phyloP scores from a whole-genome alignment of 257 asterid species.

The Sherardia arvensis region DNA sequence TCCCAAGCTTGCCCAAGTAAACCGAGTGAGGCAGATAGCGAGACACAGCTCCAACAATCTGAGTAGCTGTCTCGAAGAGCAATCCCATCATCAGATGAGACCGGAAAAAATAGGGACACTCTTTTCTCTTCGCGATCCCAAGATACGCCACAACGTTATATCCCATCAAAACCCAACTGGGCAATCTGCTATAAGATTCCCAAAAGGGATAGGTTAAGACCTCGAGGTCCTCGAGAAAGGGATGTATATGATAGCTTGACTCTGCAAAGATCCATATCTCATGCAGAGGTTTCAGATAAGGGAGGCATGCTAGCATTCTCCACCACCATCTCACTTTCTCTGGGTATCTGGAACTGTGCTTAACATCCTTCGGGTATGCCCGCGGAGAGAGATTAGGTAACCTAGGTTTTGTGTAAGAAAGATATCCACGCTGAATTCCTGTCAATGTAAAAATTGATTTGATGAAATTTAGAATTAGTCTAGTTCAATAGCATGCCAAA shows the following conservation, averaged over 20 bases:
- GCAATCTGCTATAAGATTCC: constrained; percentile 52
- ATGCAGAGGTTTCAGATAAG: constrained; percentile 80
- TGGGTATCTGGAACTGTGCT: constrained; percentile 53
- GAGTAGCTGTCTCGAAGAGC: constrained; percentile 79
- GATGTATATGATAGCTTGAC: constrained; percentile 69
- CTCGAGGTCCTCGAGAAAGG: constrained; percentile 66
- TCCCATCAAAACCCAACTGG: constrained; percentile 80
- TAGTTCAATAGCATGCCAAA: neutral
- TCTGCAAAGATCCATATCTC: constrained; percentile 87
- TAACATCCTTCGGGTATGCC: constrained; percentile 55
- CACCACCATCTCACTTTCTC: constrained; percentile 79
- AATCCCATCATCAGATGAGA: constrained; percentile 82
- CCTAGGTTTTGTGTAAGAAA: constrained; percentile 37
- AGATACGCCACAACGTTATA: constrained; percentile 68
- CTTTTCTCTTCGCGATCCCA: constrained; percentile 75
- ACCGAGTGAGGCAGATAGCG: constrained; percentile 63
- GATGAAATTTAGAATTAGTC: too few relatives aligned
- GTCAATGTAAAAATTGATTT: constrained; percentile 14
- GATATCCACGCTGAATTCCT: constrained; percentile 28
- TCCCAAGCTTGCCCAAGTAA: constrained; percentile 84
- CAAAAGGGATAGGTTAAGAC: constrained; percentile 58
- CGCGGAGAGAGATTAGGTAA: constrained; percentile 34
- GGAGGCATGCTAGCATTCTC: constrained; percentile 80
- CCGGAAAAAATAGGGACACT: constrained; percentile 87
- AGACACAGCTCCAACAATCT: constrained; percentile 67